Evolutionary conservation across 1,139 yeast species (phyloP).

Genomic region (Yamadazyma conglobata): DNA sequence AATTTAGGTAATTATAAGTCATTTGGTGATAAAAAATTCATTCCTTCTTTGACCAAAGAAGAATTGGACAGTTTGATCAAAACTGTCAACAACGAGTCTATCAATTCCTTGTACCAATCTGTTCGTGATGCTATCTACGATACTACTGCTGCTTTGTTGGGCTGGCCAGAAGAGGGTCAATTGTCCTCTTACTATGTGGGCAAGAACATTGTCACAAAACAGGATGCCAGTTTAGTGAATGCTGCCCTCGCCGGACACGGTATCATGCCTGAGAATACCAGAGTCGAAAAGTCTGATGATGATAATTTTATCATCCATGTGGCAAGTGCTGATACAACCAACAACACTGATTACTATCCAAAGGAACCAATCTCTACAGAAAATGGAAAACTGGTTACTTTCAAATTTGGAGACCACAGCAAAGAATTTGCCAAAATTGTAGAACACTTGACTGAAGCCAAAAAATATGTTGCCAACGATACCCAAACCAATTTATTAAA

Average conservation of each 20-base stretch:
- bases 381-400: constrained; percentile 35
- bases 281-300: constrained; percentile 53
- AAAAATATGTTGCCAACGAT: constrained; percentile 65
- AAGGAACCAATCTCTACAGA: constrained; percentile 21
- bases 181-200: constrained; percentile 67
- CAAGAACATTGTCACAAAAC: constrained; percentile 47
- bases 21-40: constrained; percentile 83
- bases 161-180: constrained; percentile 77
- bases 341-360: constrained; percentile 44
- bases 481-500: constrained; percentile 65
- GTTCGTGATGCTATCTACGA: constrained; percentile 52
- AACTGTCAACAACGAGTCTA: constrained; percentile 34
- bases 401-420: constrained; percentile 75
- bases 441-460: constrained; percentile 54
- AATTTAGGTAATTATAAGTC: constrained; percentile 87
- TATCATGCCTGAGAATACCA: constrained; percentile 79
- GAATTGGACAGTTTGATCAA: constrained; percentile 48
- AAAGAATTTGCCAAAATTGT: constrained; percentile 61
- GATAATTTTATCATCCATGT: constrained; percentile 52
- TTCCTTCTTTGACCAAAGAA: constrained; percentile 54
- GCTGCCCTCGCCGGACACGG: constrained; percentile 56
- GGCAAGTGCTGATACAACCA: constrained; percentile 51
- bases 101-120: constrained; percentile 37
- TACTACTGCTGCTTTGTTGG: constrained; percentile 50
- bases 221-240: constrained; percentile 65